Percentiles rank a stretch among this genome's conserved stretches.
These are phyloP conservation scores for Cryptosporidium viatorum DNA, from an alignment of 169 alveolate genomes.

Conservation along the genomic window DNA sequence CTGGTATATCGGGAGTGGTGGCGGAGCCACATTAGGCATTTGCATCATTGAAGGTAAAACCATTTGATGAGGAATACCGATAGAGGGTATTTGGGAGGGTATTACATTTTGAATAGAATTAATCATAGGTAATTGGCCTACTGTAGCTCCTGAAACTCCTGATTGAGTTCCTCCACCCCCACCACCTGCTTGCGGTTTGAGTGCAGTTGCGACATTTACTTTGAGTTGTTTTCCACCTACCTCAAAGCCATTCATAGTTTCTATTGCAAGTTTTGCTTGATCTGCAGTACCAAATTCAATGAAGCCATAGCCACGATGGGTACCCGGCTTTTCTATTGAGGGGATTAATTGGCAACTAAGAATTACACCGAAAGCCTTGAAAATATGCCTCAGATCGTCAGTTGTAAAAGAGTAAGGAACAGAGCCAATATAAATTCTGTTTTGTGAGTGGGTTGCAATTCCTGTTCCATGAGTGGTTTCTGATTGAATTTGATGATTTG, in stretches of 20 bases:
- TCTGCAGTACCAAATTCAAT: conserved; percentile 81
- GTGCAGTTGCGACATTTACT: conserved; percentile 79
- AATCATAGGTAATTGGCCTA: conserved; percentile 50
- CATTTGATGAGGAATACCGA: conserved; percentile 66
- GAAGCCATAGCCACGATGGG: conserved; percentile 84
- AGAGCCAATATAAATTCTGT: conserved; percentile 81
- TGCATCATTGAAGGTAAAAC: conserved; percentile 67
- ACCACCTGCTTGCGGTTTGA: conserved; percentile 27
- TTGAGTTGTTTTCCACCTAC: conserved; percentile 82
- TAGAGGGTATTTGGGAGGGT: conserved; percentile 58
- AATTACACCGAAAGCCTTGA: conserved; percentile 80
- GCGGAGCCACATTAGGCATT: conserved; percentile 72
- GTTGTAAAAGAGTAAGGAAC: conserved; percentile 80
- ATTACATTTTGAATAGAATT: conserved; percentile 48
- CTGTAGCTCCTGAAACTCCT: conserved; percentile 16
- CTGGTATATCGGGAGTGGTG: conserved; percentile 66
- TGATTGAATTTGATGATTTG: conserved; percentile 35
- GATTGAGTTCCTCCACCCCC: conserved; percentile 15
- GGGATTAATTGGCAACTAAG: conserved; percentile 81
- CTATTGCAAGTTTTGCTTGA: conserved; percentile 83
- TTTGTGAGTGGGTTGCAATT: conserved; percentile 69
- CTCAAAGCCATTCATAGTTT: conserved; percentile 85
- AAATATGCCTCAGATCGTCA: conserved; percentile 79
- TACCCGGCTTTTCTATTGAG: conserved; percentile 78
- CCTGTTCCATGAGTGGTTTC: conserved; percentile 53